Evolutionary conservation across 2,329 filamentous ascomycete genomes (phyloP).

Genomic region (Thielaviopsis euricoi): DNA sequence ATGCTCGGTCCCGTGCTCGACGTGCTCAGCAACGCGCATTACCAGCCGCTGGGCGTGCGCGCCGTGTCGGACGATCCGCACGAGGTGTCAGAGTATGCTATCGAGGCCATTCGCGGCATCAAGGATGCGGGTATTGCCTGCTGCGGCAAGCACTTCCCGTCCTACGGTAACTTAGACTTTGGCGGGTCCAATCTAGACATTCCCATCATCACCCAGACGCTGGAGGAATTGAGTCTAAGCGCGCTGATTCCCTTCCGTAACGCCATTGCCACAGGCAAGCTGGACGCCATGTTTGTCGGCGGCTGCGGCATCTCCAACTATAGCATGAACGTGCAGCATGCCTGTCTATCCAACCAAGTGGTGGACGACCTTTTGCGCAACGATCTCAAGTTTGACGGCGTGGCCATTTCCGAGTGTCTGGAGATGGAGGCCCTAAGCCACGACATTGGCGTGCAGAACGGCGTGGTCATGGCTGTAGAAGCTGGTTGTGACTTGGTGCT

Average conservation of each 20-base stretch:
- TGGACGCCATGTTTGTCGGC: conserved; percentile 92
- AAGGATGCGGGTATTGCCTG: conserved; percentile 79
- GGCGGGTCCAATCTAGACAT: conserved; percentile 81
- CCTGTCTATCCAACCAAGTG: conserved; percentile 82
- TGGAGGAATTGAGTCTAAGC: conserved; percentile 84
- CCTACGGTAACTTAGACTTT: conserved; percentile 89
- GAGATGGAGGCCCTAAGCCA: conserved; percentile 95
- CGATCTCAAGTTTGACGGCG: conserved; percentile 77
- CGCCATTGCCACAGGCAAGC: conserved; percentile 61
- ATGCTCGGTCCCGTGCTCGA: conserved; percentile 89
- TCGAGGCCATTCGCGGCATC: conserved; percentile 81
- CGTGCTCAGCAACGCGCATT: conserved; percentile 81
- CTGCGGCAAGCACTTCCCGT: conserved; percentile 92
- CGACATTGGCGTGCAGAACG: conserved; percentile 91
- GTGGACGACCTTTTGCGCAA: conserved; percentile 79
- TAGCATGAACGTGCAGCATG: conserved; percentile 88
- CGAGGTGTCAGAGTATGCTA: conserved; percentile 83
- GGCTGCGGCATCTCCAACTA: conserved; percentile 85
- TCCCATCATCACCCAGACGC: conserved; percentile 84
- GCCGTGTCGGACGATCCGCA: conserved; percentile 87
- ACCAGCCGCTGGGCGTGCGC: conserved; percentile 78
- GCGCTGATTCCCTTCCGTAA: conserved; percentile 84
- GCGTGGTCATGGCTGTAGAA: conserved; percentile 93
- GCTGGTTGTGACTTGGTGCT: conserved; percentile 87
- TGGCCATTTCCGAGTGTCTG: conserved; percentile 86